These are phyloP conservation scores for Mycena albidolilacea DNA, from an alignment of 768 basidiomycete genomes.

Conservation along the genomic window DNA sequence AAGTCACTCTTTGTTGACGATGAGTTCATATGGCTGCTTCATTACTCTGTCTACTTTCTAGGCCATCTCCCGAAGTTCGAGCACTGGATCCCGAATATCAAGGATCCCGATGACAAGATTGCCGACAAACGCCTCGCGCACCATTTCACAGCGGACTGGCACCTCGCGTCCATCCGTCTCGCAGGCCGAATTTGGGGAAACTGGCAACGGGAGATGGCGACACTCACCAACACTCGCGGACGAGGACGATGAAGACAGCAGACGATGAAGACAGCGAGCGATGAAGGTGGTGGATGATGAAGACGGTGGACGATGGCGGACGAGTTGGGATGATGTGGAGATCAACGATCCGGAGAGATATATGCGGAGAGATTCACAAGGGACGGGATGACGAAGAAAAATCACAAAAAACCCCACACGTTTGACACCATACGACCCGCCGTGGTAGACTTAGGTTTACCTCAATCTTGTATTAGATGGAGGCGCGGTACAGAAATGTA, in stretches of 20 bases:
- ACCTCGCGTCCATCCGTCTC: conserved; percentile 5
- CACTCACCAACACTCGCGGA: background rate
- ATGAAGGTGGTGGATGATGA: too few relatives aligned
- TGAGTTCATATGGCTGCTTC: background rate
- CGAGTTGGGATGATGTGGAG: too few relatives aligned
- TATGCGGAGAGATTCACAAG: too few relatives aligned
- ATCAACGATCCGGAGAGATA: too few relatives aligned
- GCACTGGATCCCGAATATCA: background rate
- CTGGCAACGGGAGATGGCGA: background rate
- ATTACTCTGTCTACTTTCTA: background rate
- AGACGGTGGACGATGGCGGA: too few relatives aligned
- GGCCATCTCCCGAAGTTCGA: conserved; percentile 11
- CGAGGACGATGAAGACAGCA: background rate
- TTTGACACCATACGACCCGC: too few relatives aligned
- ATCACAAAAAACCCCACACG: too few relatives aligned
- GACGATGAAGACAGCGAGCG: too few relatives aligned
- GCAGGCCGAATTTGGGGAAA: conserved; percentile 24
- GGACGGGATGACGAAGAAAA: too few relatives aligned
- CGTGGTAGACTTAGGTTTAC: too few relatives aligned
- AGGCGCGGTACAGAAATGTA: too few relatives aligned
- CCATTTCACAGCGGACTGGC: conserved; percentile 14
- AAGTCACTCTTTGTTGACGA: background rate
- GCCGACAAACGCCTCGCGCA: conserved; percentile 11
- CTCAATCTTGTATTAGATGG: too few relatives aligned
- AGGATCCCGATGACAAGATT: background rate